Evolutionary conservation across 805 yeast genomes (phyloP).

Genomic region (Sugiyamaella boreocaroliniensis): DNA sequence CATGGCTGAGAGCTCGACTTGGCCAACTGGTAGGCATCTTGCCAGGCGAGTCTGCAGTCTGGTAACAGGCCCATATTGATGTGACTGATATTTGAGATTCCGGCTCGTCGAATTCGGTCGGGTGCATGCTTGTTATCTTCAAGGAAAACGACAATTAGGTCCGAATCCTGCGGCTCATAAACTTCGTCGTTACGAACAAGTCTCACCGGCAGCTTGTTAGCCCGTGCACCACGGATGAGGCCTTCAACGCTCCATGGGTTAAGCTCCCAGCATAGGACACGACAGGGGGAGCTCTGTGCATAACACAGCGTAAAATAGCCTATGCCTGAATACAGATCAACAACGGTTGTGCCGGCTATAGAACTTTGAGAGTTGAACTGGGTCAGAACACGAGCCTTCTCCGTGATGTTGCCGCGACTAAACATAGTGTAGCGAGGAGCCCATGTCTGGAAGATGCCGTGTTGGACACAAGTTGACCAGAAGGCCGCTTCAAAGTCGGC

Average conservation of each 20-base stretch:
- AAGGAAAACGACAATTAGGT: constrained; percentile 45
- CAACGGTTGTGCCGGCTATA: constrained; percentile 38
- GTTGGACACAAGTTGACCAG: constrained; percentile 68
- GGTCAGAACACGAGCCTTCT: constrained; percentile 57
- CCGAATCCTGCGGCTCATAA: constrained; percentile 26
- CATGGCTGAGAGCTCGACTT: constrained; percentile 1
- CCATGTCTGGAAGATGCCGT: constrained; percentile 75
- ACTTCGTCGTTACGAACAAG: constrained; percentile 32
- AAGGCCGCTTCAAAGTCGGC: constrained; percentile 47
- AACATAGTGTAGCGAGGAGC: constrained; percentile 84
- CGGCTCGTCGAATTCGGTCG: constrained; percentile 27
- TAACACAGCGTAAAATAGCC: constrained; percentile 78
- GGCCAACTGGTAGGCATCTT: constrained; percentile 30
- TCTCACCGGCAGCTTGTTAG: constrained; percentile 38
- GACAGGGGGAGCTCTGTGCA: constrained; percentile 44
- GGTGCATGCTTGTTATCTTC: constrained; percentile 56
- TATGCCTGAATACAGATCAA: constrained; percentile 77
- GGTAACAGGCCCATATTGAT: constrained; percentile 79
- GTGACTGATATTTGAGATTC: constrained; percentile 39
- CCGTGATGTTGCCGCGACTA: constrained; percentile 79
- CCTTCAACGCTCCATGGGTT: constrained; percentile 84
- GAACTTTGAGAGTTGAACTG: constrained; percentile 15
- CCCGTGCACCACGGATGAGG: constrained; percentile 46
- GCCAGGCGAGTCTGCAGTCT: constrained; percentile 58
- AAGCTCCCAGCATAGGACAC: constrained; percentile 70